Base-by-base conservation (phyloP, 306 rosid genomes). In the Mimosa bimucronata region DNA sequence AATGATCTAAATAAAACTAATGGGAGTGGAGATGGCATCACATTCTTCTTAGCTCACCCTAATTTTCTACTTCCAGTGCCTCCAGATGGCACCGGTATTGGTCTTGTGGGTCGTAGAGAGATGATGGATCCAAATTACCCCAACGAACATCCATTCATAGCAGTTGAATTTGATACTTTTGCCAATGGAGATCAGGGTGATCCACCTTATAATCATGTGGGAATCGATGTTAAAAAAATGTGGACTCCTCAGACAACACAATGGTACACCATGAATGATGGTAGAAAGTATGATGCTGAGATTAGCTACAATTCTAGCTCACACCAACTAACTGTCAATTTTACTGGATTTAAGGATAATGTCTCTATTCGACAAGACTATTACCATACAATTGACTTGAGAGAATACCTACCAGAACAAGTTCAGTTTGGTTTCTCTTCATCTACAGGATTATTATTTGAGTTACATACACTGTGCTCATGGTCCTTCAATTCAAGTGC, bases 161-260 rank as follows among this genome's bases (percentile, higher is more conserved):
- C 81, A 0, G 81, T 87, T 7, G 90, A 89, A 61, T 89, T 87
- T 40, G 92, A 87, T 18, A 83, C 86, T 37, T 76, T 1, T 2
- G 0, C 15, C 31, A 58, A 58, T 0, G 0, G 0, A 0, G 70
- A 79, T 12, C 45, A 41, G 0, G 0, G 0, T 66, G 90, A 89
- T 44, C 78, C 85, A 11, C 41, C 46, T 0, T 25, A 38, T 2
- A 79, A 57, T 12, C 83, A 65, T 40, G 83, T 73, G 2, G 80
- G 76, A 7, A 29, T 81, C 15, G 0, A 75, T 57, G 25, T 19
- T 1, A 80, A 75, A 13, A 0, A 3, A 3, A 42, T 81, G 31
- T 12, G 14, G 16, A 28, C 18, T 75, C 29, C 41, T 4, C 30
- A 29, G 28, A 67, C 71, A 41, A 19, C 64, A 15, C 29, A 55